Conservation (phyloP, 257 asterid species). For the Nicotiana obtusifolia region DNA sequence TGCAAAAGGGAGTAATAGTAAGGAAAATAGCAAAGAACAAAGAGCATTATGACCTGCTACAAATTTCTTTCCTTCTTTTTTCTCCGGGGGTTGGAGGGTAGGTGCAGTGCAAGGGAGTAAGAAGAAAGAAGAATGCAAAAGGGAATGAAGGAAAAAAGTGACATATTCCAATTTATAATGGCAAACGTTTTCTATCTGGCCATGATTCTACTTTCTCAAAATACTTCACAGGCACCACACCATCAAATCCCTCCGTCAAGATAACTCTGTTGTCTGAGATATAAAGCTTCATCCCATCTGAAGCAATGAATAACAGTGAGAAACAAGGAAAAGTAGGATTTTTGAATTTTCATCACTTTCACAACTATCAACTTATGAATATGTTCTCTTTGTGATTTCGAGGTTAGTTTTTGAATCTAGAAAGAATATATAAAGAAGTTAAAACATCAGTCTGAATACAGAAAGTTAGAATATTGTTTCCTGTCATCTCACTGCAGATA, state of each 20-base stretch:
- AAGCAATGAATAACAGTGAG: background rate
- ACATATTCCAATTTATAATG: constrained; percentile 8
- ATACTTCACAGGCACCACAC: constrained; percentile 69
- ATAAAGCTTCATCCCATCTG: constrained; percentile 91
- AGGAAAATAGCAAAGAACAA: background rate
- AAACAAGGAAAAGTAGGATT: background rate
- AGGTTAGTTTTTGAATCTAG: background rate
- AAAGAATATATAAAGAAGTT: background rate
- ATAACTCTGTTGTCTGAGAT: constrained; percentile 84
- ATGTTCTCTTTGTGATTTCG: no score
- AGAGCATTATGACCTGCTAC: background rate
- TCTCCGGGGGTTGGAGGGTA: background rate
- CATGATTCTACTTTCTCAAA: constrained; percentile 77
- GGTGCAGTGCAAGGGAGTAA: background rate
- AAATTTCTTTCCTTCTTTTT: background rate
- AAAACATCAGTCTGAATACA: background rate
- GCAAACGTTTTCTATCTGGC: constrained; percentile 61
- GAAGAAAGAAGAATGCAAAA: background rate
- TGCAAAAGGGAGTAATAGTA: no score
- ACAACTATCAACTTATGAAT: background rate
- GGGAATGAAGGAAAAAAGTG: background rate
- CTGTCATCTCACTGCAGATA: background rate
- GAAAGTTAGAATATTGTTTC: background rate
- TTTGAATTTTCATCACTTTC: background rate
- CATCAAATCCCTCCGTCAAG: constrained; percentile 87